Conservation (phyloP, 768 basidiomycete genomes). For the Lanmaoa pseudosensibilis region DNA sequence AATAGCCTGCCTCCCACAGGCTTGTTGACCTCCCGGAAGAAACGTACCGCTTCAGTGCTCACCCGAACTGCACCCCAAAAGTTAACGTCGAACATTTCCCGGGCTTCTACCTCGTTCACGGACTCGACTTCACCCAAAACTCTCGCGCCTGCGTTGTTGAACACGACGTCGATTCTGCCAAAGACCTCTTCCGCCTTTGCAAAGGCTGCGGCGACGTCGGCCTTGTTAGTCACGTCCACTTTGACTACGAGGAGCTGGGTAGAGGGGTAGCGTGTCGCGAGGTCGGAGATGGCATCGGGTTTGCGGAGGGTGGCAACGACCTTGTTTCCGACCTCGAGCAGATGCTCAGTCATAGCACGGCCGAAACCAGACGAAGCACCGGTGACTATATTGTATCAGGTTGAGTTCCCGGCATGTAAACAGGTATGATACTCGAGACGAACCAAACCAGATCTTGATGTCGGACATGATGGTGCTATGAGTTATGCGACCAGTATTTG, state of each 20-base stretch:
- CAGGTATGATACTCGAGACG: no score
- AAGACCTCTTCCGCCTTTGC: not conserved
- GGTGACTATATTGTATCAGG: not conserved
- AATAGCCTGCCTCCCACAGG: not conserved
- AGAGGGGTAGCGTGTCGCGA: not conserved
- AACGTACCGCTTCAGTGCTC: not conserved
- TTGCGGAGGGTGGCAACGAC: not conserved
- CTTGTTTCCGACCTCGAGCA: not conserved
- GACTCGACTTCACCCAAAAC: not conserved
- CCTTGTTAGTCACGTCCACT: not conserved
- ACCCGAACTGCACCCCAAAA: not conserved
- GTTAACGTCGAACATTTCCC: not conserved
- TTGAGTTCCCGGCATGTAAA: not conserved
- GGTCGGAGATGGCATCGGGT: no score
- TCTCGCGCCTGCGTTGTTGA: not conserved
- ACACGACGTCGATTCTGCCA: not conserved
- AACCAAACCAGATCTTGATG: not conserved
- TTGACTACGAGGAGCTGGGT: not conserved
- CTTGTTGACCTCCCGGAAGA: not conserved
- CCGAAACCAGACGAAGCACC: not conserved
- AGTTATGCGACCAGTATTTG: not conserved
- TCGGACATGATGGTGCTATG: constrained; percentile 6
- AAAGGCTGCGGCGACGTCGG: not conserved
- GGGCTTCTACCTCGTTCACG: not conserved
- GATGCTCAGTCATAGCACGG: not conserved